These are phyloP conservation scores for Lentinula lateritia DNA, from an alignment of 768 basidiomycete genomes.

Conservation along the genomic window DNA sequence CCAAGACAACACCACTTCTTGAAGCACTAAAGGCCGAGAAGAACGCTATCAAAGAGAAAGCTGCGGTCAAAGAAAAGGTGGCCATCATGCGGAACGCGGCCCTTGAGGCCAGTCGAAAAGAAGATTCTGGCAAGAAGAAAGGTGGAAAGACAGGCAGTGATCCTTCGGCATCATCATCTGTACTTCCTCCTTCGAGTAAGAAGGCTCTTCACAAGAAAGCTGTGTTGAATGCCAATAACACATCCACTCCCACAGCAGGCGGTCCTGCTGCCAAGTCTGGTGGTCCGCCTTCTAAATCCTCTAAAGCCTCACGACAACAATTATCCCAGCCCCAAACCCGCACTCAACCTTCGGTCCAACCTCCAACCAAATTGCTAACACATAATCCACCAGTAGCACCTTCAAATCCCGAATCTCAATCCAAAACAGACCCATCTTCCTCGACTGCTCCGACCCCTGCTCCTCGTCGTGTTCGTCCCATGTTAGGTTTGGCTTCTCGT, in stretches of 20 bases:
- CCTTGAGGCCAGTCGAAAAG: slow-evolving; percentile 34
- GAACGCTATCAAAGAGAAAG: slow-evolving; percentile 59
- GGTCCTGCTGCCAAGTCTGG: slow-evolving; percentile 12
- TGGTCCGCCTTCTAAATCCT: slow-evolving; percentile 12
- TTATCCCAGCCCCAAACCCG: slow-evolving; percentile 9
- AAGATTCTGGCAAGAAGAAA: slow-evolving; percentile 25
- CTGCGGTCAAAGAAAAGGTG: slow-evolving; percentile 67
- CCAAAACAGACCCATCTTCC: slow-evolving; percentile 8
- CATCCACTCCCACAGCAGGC: slow-evolving; percentile 22
- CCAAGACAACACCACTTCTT: slow-evolving; percentile 86
- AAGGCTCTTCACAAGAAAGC: slow-evolving; percentile 6
- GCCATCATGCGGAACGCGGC: slow-evolving; percentile 66
- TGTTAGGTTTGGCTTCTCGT: slow-evolving; percentile 57
- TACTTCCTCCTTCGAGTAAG: not conserved
- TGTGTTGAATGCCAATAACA: slow-evolving; percentile 17
- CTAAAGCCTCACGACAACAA: slow-evolving; percentile 11
- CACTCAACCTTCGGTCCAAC: slow-evolving; percentile 1
- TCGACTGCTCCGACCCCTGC: slow-evolving; percentile 19
- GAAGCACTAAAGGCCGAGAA: slow-evolving; percentile 90
- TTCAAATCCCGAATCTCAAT: slow-evolving; percentile 8
- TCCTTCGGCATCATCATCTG: slow-evolving; percentile 9
- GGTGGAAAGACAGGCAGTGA: slow-evolving; percentile 14
- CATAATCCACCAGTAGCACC: slow-evolving; percentile 1
- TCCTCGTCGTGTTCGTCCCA: slow-evolving; percentile 45
- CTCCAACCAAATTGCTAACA: not conserved